Conservation (phyloP, 23 red algal species). For the Pyropia haitanensis region DNA sequence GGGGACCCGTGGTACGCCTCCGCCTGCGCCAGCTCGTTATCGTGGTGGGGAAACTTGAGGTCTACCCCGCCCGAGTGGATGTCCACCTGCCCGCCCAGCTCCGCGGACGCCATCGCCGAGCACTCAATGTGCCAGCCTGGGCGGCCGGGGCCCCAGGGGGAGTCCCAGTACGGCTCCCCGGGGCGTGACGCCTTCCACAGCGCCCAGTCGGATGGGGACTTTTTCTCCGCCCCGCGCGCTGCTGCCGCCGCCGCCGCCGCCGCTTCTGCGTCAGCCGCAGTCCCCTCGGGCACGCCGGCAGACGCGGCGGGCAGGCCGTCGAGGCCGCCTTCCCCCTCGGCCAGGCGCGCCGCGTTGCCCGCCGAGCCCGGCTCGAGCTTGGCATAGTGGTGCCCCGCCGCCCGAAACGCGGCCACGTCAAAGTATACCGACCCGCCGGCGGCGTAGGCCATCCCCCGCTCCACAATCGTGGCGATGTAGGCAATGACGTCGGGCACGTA, state of each 20-base stretch:
- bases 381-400: constrained; percentile 57
- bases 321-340: constrained; percentile 60
- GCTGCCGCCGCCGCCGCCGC: constrained; percentile 8
- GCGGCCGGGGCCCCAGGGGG: constrained; percentile 65
- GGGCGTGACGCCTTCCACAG: constrained; percentile 89
- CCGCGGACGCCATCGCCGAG: constrained; percentile 82
- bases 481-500: constrained; percentile 76
- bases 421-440: constrained; percentile 82
- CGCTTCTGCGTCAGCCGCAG: no score
- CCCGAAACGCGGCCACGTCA: constrained; percentile 73
- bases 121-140: constrained; percentile 99
- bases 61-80: constrained; percentile 90
- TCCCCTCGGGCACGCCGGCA: no score
- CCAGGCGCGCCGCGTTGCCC: constrained; percentile 50
- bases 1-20: constrained; percentile 75
- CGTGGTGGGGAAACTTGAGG: constrained; percentile 92
- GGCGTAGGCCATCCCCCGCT: constrained; percentile 77
- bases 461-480: constrained; percentile 55
- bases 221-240: constrained; percentile 44
- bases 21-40: constrained; percentile 85
- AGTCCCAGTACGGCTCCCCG: constrained; percentile 73
- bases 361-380: constrained; percentile 80
- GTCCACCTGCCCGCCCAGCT: constrained; percentile 59
- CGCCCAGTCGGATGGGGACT: constrained; percentile 63
- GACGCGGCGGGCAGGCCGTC: no score